Evolutionary conservation across 768 basidiomycete genomes (phyloP).

Genomic region (Calocybe cyanea): DNA sequence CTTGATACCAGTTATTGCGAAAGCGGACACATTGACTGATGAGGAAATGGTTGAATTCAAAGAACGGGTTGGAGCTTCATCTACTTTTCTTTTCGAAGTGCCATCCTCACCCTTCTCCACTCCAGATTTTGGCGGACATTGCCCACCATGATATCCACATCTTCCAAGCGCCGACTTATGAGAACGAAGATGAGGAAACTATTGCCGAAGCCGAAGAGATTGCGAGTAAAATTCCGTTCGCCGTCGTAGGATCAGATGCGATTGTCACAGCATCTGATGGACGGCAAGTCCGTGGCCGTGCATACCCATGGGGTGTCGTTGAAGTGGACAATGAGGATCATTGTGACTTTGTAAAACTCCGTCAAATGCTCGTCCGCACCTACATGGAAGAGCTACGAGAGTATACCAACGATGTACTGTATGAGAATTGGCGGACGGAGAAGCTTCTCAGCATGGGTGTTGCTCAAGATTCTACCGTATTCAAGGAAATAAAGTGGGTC

Average conservation of each 20-base stretch:
- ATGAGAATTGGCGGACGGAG: slow-evolving; percentile 98
- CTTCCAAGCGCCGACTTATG: slow-evolving; percentile 96
- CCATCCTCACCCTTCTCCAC: too few species aligned
- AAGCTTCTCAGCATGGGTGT: slow-evolving; percentile 98
- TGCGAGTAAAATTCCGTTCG: slow-evolving; percentile 96
- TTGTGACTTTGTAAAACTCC: slow-evolving; percentile 98
- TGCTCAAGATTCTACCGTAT: slow-evolving; percentile 93
- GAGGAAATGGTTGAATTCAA: slow-evolving; percentile 94
- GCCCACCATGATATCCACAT: slow-evolving; percentile 94
- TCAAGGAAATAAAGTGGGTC: slow-evolving; percentile 98
- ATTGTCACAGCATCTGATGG: slow-evolving; percentile 82
- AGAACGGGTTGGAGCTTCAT: slow-evolving; percentile 67
- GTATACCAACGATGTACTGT: slow-evolving; percentile 92
- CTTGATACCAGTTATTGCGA: slow-evolving; percentile 97
- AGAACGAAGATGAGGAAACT: slow-evolving; percentile 98
- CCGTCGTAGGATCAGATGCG: slow-evolving; percentile 92
- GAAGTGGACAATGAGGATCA: slow-evolving; percentile 99
- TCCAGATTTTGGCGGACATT: slow-evolving; percentile 88
- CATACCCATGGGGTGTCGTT: slow-evolving; percentile 98
- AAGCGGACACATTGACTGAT: slow-evolving; percentile 96
- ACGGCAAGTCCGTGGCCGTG: slow-evolving; percentile 88
- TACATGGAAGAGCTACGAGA: slow-evolving; percentile 99
- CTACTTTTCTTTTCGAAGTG: slow-evolving; percentile 3
- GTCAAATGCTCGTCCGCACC: slow-evolving; percentile 98
- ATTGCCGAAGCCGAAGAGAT: slow-evolving; percentile 97